Evolutionary conservation across 495 filamentous ascomycete species (phyloP).

Genomic region (Podospora comata): DNA sequence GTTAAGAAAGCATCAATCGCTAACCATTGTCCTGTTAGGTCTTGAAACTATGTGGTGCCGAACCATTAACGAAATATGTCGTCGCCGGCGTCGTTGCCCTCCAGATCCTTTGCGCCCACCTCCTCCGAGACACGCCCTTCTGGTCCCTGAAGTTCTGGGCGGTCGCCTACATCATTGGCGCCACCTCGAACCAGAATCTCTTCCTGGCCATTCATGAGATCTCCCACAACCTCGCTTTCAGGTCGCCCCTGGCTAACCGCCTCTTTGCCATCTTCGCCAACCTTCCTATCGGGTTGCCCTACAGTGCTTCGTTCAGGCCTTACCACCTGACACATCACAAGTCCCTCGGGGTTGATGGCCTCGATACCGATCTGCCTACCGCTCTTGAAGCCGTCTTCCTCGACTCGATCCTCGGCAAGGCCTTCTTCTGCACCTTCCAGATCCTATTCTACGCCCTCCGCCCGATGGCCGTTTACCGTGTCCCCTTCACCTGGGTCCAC

Average conservation of each 20-base stretch:
- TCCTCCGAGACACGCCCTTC: slow-evolving; percentile 74
- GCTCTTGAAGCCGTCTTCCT: slow-evolving; percentile 88
- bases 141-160: slow-evolving; percentile 79
- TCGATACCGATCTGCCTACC: slow-evolving; percentile 95
- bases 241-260: slow-evolving; percentile 76
- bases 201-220: slow-evolving; percentile 99
- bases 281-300: slow-evolving; percentile 90
- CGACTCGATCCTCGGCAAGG: slow-evolving; percentile 93
- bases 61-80: slow-evolving; percentile 92
- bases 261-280: slow-evolving; percentile 90
- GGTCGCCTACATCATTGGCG: slow-evolving; percentile 87
- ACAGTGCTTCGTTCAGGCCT: slow-evolving; percentile 95
- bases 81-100: slow-evolving; percentile 80
- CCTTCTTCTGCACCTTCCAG: slow-evolving; percentile 99
- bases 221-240: slow-evolving; percentile 95
- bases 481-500: slow-evolving; percentile 85
- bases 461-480: slow-evolving; percentile 88
- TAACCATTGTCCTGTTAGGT: slow-evolving; percentile 54
- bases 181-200: slow-evolving; percentile 96
- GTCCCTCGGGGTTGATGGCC: slow-evolving; percentile 90
- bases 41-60: slow-evolving; percentile 94
- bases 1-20: slow-evolving; percentile 10
- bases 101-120: slow-evolving; percentile 75
- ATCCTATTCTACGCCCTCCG: slow-evolving; percentile 99
- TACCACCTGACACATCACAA: slow-evolving; percentile 99